Evolutionary conservation across 257 asterid species (phyloP).

Genomic region (Nicotiana obtusifolia): DNA sequence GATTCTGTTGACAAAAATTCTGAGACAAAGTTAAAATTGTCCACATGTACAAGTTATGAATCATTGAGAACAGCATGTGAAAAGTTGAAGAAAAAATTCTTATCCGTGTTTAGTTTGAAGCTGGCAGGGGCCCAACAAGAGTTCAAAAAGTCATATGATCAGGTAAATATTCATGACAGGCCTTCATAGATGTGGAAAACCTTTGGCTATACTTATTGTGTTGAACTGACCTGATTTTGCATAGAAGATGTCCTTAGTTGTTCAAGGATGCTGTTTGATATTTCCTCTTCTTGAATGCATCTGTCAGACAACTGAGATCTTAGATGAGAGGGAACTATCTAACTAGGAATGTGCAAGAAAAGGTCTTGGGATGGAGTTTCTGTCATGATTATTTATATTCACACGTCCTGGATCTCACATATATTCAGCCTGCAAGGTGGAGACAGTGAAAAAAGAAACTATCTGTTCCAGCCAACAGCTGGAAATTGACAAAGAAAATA

Average conservation of each 20-base stretch:
- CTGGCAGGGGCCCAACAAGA: conserved; percentile 69
- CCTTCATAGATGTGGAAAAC: conserved; percentile 7
- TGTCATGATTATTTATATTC: too few relatives aligned
- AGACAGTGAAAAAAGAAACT: background rate
- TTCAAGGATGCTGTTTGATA: background rate
- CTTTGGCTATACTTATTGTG: background rate
- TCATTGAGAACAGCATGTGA: conserved; percentile 49
- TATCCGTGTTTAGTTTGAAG: conserved; percentile 57
- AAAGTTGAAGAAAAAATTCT: conserved; percentile 62
- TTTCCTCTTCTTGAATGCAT: background rate
- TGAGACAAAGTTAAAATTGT: conserved; percentile 24
- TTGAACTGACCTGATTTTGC: too few relatives aligned
- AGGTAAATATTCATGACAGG: conserved; percentile 48
- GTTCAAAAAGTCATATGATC: conserved; percentile 65
- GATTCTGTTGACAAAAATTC: conserved; percentile 19
- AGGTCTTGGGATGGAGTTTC: background rate
- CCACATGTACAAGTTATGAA: conserved; percentile 25
- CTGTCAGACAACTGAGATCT: background rate
- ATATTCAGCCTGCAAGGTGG: background rate
- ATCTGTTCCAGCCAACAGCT: background rate
- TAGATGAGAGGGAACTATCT: background rate
- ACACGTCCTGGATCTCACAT: background rate
- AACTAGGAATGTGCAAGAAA: background rate
- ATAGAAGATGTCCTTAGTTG: background rate
- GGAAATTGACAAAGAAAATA: conserved; percentile 4